Base-by-base conservation (phyloP, 2,329 filamentous ascomycete genomes). In the Plenodomus biglobosus region DNA sequence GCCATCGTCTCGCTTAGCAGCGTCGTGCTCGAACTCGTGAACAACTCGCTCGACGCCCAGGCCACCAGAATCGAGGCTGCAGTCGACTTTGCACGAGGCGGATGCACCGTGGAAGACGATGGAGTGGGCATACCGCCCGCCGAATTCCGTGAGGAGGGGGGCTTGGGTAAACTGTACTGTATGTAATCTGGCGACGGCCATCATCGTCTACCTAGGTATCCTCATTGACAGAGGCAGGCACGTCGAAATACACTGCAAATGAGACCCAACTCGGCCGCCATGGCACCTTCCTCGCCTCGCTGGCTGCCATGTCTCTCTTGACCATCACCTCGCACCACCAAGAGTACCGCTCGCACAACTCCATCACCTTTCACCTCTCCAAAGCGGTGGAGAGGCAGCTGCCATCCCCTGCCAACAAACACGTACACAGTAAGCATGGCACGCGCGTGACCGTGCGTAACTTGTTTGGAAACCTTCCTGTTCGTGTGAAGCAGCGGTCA, bases 401-500 rank as follows among this genome's bases (percentile, higher is more conserved):
- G 1, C 86, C 88, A 5, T 81, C 84, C 4, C 75, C 79, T 10
- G 70, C 77, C 7, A 80, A 85, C 40, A 80, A 88, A 38, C 76
- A 79, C 40, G 60, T 77, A 8, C 74, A 72, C 30, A 80, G 79
- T 46, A 69, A 75, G 17, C 84, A 89, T 73, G 92, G 92, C 3
- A 96, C 92, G 0, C 81, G 83, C 21, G 84, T 92, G 1, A 80
- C 80, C 0, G 86, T 95, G 5, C 83, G 85, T 46, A 86, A 96
- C 67, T 76, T 96, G 1, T 97, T 96, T 71, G 91, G 92, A 0
- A 87, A 85, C 49, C 89, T 96, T 83, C 91, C 92, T 0, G 92
- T 96, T 11, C 85, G 92, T 13, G 86, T 95, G 20, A 95, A 94
- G 66, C 88, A 91, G 59, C 82, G 91, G 53, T 82, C 82, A 0